These are phyloP conservation scores for Acacia crassicarpa DNA, from an alignment of 306 rosid species.

Conservation along the genomic window DNA sequence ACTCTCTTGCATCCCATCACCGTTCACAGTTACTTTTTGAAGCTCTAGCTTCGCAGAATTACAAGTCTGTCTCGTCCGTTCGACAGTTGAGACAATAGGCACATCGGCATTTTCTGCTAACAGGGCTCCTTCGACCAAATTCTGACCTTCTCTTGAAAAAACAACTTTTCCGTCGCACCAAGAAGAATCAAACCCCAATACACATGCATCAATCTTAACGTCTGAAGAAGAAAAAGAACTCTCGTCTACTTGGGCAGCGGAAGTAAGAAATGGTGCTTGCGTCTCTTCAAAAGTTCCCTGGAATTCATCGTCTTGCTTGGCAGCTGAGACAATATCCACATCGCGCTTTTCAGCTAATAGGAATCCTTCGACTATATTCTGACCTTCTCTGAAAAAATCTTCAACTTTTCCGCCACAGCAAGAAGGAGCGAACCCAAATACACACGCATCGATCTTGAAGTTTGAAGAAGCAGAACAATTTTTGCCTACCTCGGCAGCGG, in stretches of 20 bases:
- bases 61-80: not conserved
- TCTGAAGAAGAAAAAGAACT: slow-evolving; percentile 13
- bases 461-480: slow-evolving; percentile 14
- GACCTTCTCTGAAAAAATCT: not conserved
- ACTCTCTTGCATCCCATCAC: not conserved
- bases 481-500: not conserved
- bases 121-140: not conserved
- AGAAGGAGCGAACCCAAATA: slow-evolving; percentile 5
- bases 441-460: slow-evolving; percentile 4
- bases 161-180: slow-evolving; percentile 10
- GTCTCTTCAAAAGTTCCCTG: not conserved
- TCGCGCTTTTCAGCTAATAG: not conserved
- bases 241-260: not conserved
- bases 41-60: slow-evolving; percentile 23
- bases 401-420: slow-evolving; percentile 12
- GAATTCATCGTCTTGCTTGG: not conserved
- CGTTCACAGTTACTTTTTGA: not conserved
- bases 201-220: slow-evolving; percentile 4
- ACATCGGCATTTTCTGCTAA: slow-evolving; percentile 3
- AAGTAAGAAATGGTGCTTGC: slow-evolving; percentile 15
- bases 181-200: slow-evolving; percentile 3
- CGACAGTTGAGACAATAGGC: not conserved
- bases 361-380: not conserved
- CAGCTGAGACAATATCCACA: not conserved
- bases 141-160: not conserved